phyloP scores from a whole-genome alignment of 352 stramenopile genomes.

The Thalassiosira livingstoniorum region DNA sequence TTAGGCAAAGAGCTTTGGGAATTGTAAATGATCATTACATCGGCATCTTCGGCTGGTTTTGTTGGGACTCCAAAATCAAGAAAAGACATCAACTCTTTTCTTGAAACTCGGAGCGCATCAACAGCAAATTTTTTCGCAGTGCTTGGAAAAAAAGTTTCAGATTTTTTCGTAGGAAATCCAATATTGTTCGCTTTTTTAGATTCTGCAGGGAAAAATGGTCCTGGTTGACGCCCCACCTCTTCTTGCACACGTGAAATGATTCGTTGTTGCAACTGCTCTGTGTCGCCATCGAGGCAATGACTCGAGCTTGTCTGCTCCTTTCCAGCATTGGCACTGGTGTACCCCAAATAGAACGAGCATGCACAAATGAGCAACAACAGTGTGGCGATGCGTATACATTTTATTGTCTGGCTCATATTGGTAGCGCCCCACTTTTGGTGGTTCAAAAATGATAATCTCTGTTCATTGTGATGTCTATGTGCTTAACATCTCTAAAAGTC shows the following conservation, averaged over 20 bases:
- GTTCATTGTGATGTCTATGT: no score
- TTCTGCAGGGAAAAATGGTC: background rate
- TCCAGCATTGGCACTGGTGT: constrained; percentile 1
- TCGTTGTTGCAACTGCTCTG: constrained; percentile 3
- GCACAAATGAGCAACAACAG: constrained; percentile 10
- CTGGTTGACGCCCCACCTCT: background rate
- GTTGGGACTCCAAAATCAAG: constrained; percentile 70
- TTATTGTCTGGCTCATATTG: no score
- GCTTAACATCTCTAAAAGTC: no score
- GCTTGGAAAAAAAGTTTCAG: constrained; percentile 46
- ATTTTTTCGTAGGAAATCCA: background rate
- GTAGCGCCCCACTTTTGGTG: no score
- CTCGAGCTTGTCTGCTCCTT: background rate
- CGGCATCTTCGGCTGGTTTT: constrained; percentile 31
- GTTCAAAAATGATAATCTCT: no score
- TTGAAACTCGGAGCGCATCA: constrained; percentile 45
- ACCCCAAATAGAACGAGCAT: constrained; percentile 12
- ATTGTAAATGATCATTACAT: constrained; percentile 77
- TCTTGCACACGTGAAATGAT: background rate
- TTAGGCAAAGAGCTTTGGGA: constrained; percentile 39
- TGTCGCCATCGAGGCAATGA: background rate
- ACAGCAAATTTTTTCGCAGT: constrained; percentile 23
- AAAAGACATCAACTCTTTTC: constrained; percentile 49
- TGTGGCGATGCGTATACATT: background rate
- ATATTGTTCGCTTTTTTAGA: background rate